phyloP scores from a whole-genome alignment of 345 rosid genomes.

The Arabis hirsuta region DNA sequence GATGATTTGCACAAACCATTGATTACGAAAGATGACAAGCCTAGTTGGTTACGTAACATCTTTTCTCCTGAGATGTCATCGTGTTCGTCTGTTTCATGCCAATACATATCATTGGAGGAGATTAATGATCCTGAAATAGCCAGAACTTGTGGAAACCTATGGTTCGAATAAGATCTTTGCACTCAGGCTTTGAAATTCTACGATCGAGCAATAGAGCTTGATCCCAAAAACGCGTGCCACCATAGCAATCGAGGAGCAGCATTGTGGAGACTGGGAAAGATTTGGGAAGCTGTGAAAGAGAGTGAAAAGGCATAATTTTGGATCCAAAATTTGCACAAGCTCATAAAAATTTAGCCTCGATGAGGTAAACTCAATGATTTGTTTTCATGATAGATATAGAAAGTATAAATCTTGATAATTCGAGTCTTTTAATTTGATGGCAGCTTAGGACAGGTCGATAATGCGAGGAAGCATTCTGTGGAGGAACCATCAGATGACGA shows the following conservation, averaged over 20 bases:
- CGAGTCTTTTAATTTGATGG: background rate
- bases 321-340: constrained; percentile 77
- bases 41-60: too few species aligned
- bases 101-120: too few species aligned
- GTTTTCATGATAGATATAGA: too few species aligned
- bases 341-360: constrained; percentile 66
- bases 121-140: too few species aligned
- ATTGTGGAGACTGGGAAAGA: constrained; percentile 55
- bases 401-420: too few species aligned
- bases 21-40: too few species aligned
- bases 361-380: constrained; percentile 46
- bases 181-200: too few species aligned
- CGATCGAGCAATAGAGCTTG: constrained; percentile 62
- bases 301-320: constrained; percentile 74
- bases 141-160: too few species aligned
- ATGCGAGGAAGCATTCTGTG: constrained; percentile 59
- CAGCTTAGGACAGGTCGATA: constrained; percentile 83
- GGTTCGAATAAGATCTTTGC: too few species aligned
- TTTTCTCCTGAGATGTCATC: too few species aligned
- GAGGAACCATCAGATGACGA: constrained; percentile 59
- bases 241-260: constrained; percentile 82
- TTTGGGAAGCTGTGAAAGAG: constrained; percentile 71
- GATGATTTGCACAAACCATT: too few species aligned
- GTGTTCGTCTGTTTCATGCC: too few species aligned
- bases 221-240: constrained; percentile 67